phyloP scores from a whole-genome alignment of 2,329 filamentous ascomycete species.

The Catunica adiposa region DNA sequence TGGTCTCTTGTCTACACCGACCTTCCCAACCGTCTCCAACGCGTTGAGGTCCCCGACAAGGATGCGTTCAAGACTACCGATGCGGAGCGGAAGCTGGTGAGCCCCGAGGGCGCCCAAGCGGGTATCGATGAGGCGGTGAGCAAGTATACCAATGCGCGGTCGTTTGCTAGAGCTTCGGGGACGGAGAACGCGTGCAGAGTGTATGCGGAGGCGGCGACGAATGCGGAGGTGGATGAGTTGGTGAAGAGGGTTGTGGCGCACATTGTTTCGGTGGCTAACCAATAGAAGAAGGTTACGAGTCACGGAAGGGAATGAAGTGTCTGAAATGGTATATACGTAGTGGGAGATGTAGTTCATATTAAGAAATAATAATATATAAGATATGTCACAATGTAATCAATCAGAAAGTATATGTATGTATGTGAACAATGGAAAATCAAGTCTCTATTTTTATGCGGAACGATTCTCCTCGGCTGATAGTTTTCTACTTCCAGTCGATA shows the following conservation, averaged over 20 bases:
- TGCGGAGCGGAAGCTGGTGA: slow-evolving; percentile 73
- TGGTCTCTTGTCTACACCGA: slow-evolving; percentile 91
- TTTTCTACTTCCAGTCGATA: background rate
- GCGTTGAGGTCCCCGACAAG: slow-evolving; percentile 77
- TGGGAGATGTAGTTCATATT: background rate
- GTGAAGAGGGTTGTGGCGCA: slow-evolving; percentile 66
- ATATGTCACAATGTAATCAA: background rate
- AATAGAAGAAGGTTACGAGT: slow-evolving; percentile 6
- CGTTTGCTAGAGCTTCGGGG: slow-evolving; percentile 82
- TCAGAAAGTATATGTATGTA: too few relatives aligned
- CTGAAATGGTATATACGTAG: background rate
- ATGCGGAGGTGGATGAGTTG: slow-evolving; percentile 79
- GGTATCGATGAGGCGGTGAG: slow-evolving; percentile 76
- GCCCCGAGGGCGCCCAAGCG: slow-evolving; percentile 61
- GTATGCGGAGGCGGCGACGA: slow-evolving; percentile 84
- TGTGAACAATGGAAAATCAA: background rate
- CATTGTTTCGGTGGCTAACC: slow-evolving; percentile 26
- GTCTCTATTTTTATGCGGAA: background rate
- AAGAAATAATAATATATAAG: background rate
- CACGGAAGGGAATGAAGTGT: too few relatives aligned
- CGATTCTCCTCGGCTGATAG: background rate
- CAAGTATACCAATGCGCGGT: slow-evolving; percentile 78
- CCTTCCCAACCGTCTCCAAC: slow-evolving; percentile 85
- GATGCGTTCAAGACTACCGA: slow-evolving; percentile 83
- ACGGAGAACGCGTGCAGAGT: slow-evolving; percentile 94